These are phyloP conservation scores for Candida tetrigidarum DNA, from an alignment of 1,139 yeast genomes.

Conservation along the genomic window DNA sequence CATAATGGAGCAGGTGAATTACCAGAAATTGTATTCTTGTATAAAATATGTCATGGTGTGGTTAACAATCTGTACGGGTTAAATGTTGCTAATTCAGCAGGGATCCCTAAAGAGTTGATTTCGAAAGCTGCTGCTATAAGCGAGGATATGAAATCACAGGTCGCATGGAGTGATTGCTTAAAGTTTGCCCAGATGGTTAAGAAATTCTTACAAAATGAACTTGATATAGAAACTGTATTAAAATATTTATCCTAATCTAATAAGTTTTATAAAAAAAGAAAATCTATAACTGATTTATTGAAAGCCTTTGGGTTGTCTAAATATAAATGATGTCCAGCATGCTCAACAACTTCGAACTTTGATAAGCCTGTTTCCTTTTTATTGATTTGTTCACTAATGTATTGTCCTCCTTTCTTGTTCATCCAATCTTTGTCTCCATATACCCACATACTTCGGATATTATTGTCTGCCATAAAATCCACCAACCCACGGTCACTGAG, in stretches of 20 bases:
- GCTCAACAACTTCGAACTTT: conserved; percentile 28
- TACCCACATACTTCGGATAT: conserved; percentile 37
- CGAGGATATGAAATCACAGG: conserved; percentile 36
- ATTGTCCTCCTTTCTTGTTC: conserved; percentile 46
- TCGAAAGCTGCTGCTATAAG: conserved; percentile 53
- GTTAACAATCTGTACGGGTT: conserved; percentile 75
- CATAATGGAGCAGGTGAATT: conserved; percentile 34
- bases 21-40: conserved; percentile 59
- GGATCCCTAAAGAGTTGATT: conserved; percentile 55
- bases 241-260: conserved; percentile 18
- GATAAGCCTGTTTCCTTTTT: conserved; percentile 19
- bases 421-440: conserved; percentile 53
- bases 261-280: no score
- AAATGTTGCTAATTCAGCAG: conserved; percentile 77
- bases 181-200: conserved; percentile 8
- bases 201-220: conserved; percentile 6
- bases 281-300: conserved; percentile 31
- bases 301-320: conserved; percentile 43
- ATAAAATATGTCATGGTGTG: conserved; percentile 60
- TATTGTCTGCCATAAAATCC: conserved; percentile 29
- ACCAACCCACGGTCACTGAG: conserved; percentile 46
- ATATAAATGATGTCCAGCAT: conserved; percentile 50
- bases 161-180: conserved; percentile 24
- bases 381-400: conserved; percentile 31
- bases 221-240: conserved; percentile 12